A percentile compares a stretch with the other conserved stretches of the same genome.
phyloP scores from a whole-genome alignment of 1,139 yeast species.

The Schwanniomyces etchellsii region DNA sequence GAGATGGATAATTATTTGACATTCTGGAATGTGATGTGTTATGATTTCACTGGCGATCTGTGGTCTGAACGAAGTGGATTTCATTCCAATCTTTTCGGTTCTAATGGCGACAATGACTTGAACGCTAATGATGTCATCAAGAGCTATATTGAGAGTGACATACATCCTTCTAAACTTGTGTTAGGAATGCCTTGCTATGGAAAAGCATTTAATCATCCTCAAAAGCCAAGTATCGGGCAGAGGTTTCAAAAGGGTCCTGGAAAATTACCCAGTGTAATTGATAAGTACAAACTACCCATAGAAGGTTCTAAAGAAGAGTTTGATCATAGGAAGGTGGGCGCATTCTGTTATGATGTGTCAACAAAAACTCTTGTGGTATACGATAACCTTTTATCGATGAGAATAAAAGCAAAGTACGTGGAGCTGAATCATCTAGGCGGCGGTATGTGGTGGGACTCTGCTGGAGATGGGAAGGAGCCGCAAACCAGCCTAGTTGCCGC shows the following conservation, averaged over 20 bases:
- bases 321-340: slow-evolving; percentile 52
- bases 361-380: slow-evolving; percentile 48
- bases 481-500: slow-evolving; percentile 32
- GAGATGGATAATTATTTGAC: slow-evolving; percentile 55
- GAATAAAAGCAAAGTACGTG: slow-evolving; percentile 58
- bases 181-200: slow-evolving; percentile 92
- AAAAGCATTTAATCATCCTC: slow-evolving; percentile 48
- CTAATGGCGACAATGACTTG: slow-evolving; percentile 36
- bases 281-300: slow-evolving; percentile 50
- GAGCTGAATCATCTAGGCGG: slow-evolving; percentile 54
- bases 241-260: slow-evolving; percentile 35
- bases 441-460: slow-evolving; percentile 94
- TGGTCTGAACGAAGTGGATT: slow-evolving; percentile 64
- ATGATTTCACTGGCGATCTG: slow-evolving; percentile 69
- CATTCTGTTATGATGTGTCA: slow-evolving; percentile 45
- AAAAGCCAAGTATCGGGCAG: slow-evolving; percentile 31
- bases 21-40: slow-evolving; percentile 86
- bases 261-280: slow-evolving; percentile 44
- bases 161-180: slow-evolving; percentile 48
- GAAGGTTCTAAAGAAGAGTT: slow-evolving; percentile 31
- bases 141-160: slow-evolving; percentile 37
- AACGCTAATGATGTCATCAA: slow-evolving; percentile 47
- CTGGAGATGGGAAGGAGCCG: slow-evolving; percentile 50
- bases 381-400: slow-evolving; percentile 55
- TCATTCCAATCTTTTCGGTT: slow-evolving; percentile 63